Evolutionary conservation across 768 basidiomycete species (phyloP), one percentile per base, ranked within the genome.

Genomic region (Gelatoporia subvermispora): DNA sequence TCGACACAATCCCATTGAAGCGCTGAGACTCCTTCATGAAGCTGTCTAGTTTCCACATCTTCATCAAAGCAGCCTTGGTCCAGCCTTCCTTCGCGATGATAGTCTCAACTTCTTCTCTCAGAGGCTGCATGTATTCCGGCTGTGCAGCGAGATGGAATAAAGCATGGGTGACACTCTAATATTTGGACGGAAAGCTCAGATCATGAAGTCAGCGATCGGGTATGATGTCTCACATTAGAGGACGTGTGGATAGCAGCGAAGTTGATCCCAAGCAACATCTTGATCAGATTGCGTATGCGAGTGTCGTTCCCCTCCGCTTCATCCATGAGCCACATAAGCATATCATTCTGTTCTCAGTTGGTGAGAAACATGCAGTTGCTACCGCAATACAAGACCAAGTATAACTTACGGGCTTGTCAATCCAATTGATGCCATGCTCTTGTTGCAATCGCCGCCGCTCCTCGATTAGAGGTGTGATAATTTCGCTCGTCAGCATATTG

Each of bases 281-380:
- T 43, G 8, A 66, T 64, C 8, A 75, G 54, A 25, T 68, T 62
- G n/a, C 55, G 56, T 8, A 68, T 46, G 0, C 62, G 65, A 17
- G 62, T 57, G 45, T 69, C 65, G 3, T 61, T 41, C 21, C 59
- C 66, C 23, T 60, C 41, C 0, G 72, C 71, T 15, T 60, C 60
- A 31, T 72, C 72, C 35, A 76, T 57, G 16, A 77, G 53, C 77
- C 68, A 69, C 0, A 58, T 53, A 4, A 72, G 43, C 31, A 71
- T 21, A 41, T 72, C 68, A 8, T 60, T 60, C 70, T 69, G 2
- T 3, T 16, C 8, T 25, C 21, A 41, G 17, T 18, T 28, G 11
- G 37, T 22, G 18, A 15, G 3, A 46, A 22, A 41, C 18, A 45
- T 17, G 17, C 28, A 15, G 25, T 17, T 2, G 8, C n/a, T n/a